A percentile compares a stretch with the other conserved stretches of the same genome.
phyloP scores from a whole-genome alignment of 768 basidiomycete genomes.

The Boletus sp. region DNA sequence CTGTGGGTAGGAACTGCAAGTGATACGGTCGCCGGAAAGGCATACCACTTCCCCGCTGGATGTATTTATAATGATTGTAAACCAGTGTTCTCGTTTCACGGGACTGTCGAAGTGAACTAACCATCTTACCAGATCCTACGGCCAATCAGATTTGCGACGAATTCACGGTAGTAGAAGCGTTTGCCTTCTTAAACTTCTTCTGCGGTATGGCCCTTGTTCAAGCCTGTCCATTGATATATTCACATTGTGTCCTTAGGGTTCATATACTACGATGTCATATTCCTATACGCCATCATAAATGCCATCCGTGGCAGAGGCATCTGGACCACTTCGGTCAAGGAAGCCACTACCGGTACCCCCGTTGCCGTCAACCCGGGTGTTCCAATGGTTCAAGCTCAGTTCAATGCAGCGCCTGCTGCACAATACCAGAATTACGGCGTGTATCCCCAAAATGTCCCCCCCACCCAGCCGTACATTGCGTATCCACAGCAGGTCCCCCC shows the following conservation, averaged over 20 bases:
- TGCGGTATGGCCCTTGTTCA: slow-evolving; percentile 18
- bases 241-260: slow-evolving; percentile 15
- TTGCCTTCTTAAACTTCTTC: slow-evolving; percentile 25
- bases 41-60: slow-evolving; percentile 17
- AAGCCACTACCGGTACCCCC: slow-evolving; percentile 6
- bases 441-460: not conserved
- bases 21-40: slow-evolving; percentile 6
- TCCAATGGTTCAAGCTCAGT: slow-evolving; percentile 12
- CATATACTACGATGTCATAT: slow-evolving; percentile 20
- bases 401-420: not conserved
- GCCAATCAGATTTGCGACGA: slow-evolving; percentile 18
- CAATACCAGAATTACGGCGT: slow-evolving; percentile 5
- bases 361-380: not conserved
- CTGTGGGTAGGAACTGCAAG: slow-evolving; percentile 21
- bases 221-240: not conserved
- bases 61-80: slow-evolving; percentile 13
- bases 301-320: slow-evolving; percentile 22
- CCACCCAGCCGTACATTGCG: not conserved
- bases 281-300: slow-evolving; percentile 24
- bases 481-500: not conserved
- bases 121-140: slow-evolving; percentile 3
- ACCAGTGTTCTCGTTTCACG: not conserved
- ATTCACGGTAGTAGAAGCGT: slow-evolving; percentile 18
- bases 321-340: slow-evolving; percentile 25
- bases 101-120: not conserved